Evolutionary conservation across 1,284 basidiomycete species (phyloP), one percentile per base, ranked within the genome.

Genomic region (Blastosporella zonata): DNA sequence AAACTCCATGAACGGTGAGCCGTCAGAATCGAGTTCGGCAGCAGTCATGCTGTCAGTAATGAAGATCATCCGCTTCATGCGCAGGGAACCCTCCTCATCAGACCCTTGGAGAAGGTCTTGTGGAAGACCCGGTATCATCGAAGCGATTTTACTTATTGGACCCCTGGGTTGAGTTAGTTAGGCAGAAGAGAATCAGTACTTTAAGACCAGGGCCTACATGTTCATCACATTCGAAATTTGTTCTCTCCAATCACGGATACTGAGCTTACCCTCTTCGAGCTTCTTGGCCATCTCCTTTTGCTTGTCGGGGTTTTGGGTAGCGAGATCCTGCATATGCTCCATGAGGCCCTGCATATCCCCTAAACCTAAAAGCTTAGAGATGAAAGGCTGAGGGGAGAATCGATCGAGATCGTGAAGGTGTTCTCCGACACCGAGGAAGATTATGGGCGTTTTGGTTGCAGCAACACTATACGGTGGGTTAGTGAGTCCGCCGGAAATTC

Each of bases 221-320:
- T 90, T 92, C 94, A 97, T 97, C 57, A 99, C 89, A 62, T 93
- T 97, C 54, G 87, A 85, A 50, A 99, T 88, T 69, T 99, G 96
- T 69, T 99, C 97, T 64, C 92, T 79, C 93, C 97, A 97, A 67
- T 99, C 97, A 37, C 95, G 84, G 55, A 99, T 94, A 60, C 90
- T 93, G 52, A 99, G 85, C 62, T 95, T 94, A 38, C 97, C 97
- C 70, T 97, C 91, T 61, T 96, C 93, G 22, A 99, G 81, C 71
- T 97, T 97, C 81, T 98, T 97, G 20, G 92, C 91, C 84, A 99
- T 93, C 65, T 97, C 93, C 66, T 97, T 96, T 67, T 98, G 96
- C 63, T 95, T 88, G 66, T 98, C 93, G 0, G 94, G 93, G 61
- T 96, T 96, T 59, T 90, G 89, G 28, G 85, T 81, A 2, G 93